Evolutionary conservation across 345 rosid genomes (phyloP), one percentile per base, ranked within the genome.

Genomic region (Cardamine chenopodiifolia): DNA sequence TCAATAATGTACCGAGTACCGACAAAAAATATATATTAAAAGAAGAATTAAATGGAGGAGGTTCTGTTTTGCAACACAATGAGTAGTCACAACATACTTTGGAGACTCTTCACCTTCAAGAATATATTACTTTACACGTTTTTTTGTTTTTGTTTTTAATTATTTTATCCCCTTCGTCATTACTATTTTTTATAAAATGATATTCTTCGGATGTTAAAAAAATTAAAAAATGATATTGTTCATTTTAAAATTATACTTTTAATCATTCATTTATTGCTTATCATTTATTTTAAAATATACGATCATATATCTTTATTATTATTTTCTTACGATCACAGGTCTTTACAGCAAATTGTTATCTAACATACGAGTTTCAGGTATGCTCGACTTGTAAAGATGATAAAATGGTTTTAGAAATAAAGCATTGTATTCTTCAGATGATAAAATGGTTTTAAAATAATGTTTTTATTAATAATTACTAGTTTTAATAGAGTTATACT

Each of bases 81-180:
- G 72, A 57, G 76, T 57, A 71, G 72, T 71, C 80, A 71, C 80
- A 57, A 47, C 80, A 77, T 70, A 54, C 72, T 39, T 37, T 65
- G 62, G 22, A 57, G 62, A 47, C 71, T 63, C 71, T 62, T 58
- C 67, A 44, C 68, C 20, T 39, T 56, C 37, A 29, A 57, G 80
- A 77, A 77, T 77, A 64, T 77, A 64, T 77, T 65, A 64, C 80
- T 71, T 77, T 71, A 64, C 56, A 63, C 75, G 52, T 63, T 70
- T 45, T 47, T 3, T 3, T 1, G 8, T 42, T 2, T 28, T 18
- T 4, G 2, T 40, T 39, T 40, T 3, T 4, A 44, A 52, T 61
- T 75, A 20, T 13, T 19, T 52, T 13, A 17, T 0, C 2, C 31
- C 18, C 3, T 48, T 29, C 19, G 19, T 50, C 17, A 29, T 42